Evolutionary conservation across 2,329 filamentous ascomycete genomes (phyloP).

Genomic region (Mycogone perniciosa): DNA sequence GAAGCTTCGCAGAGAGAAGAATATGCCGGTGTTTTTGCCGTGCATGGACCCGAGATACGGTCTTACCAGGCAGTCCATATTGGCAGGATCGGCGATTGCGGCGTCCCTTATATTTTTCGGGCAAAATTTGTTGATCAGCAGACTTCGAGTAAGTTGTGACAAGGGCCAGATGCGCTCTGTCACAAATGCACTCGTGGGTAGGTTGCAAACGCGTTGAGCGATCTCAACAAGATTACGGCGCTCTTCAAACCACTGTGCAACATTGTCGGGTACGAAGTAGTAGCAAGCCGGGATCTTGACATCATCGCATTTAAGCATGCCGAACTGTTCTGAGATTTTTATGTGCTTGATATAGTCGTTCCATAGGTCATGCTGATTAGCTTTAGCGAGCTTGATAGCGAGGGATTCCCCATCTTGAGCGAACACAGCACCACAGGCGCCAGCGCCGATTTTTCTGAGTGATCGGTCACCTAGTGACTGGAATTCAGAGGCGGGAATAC

Average conservation of each 20-base stretch:
- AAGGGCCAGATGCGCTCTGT: slow-evolving; percentile 21
- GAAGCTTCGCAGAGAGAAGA: slow-evolving; percentile 26
- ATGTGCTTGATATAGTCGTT: too few relatives aligned
- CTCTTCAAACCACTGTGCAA: slow-evolving; percentile 6
- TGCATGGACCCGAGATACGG: slow-evolving; percentile 16
- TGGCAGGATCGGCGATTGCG: slow-evolving; percentile 13
- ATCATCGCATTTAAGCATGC: too few relatives aligned
- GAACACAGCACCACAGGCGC: too few relatives aligned
- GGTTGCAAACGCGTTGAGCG: not conserved
- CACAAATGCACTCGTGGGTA: slow-evolving; percentile 17
- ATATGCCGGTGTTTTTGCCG: not conserved
- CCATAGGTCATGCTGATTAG: too few relatives aligned
- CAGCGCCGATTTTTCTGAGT: too few relatives aligned
- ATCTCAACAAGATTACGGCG: slow-evolving; percentile 5
- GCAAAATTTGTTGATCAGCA: slow-evolving; percentile 18
- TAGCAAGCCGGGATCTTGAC: not conserved
- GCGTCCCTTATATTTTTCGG: not conserved
- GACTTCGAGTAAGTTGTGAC: slow-evolving; percentile 13
- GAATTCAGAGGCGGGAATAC: too few relatives aligned
- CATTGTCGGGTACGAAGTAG: not conserved
- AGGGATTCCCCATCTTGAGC: too few relatives aligned
- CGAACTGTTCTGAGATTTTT: too few relatives aligned
- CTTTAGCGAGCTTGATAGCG: too few relatives aligned
- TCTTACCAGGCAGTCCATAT: slow-evolving; percentile 18
- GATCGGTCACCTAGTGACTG: too few relatives aligned